Base-by-base conservation (phyloP, 2,329 filamentous ascomycete genomes). In the Camptophora hylomeconis region DNA sequence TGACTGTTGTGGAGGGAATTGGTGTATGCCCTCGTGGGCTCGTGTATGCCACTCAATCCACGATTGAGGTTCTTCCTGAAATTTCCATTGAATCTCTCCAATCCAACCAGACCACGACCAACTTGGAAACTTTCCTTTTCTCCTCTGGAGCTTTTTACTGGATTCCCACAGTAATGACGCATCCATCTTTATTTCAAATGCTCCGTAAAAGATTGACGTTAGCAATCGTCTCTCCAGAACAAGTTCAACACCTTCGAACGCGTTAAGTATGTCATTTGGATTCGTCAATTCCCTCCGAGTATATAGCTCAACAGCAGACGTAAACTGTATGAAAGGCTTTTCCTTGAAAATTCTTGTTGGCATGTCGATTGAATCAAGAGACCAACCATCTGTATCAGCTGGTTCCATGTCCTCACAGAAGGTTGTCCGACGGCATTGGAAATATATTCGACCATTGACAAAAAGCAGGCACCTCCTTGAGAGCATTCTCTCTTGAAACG, bases 401-500 rank as follows among this genome's bases (percentile, higher is more conserved):
- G 40, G 39, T 24, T 45, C 41, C 27, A 45, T 42, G 20, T 45
- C 41, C 29, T 45, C 41, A 25, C 41, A 41, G 30, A 41, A 45
- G 2, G 41, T 45, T 17, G 40, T 38, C 27, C 38, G 28, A 17
- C 41, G 42, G 28, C 42, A 45, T 28, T 43, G 40, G 24, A 40
- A 45, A 25, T 44, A 45, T 14, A 45, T 41, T 24, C 41, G 35
- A 7, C 42, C 39, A 25, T 45, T 44, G 3, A 49, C 48, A 20
- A 58, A 58, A 7, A 57, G 46, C 1, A 58, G 42, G 22, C 50
- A 51, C 5, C 54, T 41, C 5, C 42, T 30, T 0, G 54, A 54
- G 2, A 57, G 46, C 15, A 58, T 40, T 17, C 49, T 39, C 36
- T 58, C 53, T 38, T 57, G 54, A 30, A 55, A 56, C 2, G 54